phyloP scores from a whole-genome alignment of 495 filamentous ascomycete genomes.

The Penicillium taxi region DNA sequence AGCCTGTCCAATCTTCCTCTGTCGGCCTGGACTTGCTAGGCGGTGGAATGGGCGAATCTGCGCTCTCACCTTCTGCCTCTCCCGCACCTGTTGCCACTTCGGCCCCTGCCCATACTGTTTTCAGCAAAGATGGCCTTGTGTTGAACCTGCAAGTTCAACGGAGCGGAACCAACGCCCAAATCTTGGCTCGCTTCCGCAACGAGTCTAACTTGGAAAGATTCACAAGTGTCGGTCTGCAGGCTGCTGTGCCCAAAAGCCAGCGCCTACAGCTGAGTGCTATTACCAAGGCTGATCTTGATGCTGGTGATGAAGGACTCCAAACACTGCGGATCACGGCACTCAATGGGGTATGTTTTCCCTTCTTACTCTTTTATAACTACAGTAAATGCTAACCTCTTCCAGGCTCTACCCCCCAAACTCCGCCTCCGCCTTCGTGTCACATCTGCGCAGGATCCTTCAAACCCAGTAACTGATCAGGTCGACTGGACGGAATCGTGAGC shows the following conservation, averaged over 20 bases:
- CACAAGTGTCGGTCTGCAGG: conserved; percentile 70
- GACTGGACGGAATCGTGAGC: conserved; percentile 80
- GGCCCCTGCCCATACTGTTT: conserved; percentile 53
- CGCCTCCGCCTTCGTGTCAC: conserved; percentile 79
- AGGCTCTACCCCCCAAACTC: conserved; percentile 61
- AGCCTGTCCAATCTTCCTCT: conserved; percentile 27
- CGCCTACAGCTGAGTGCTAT: conserved; percentile 85
- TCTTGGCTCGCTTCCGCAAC: conserved; percentile 78
- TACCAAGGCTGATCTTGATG: conserved; percentile 63
- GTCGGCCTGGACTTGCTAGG: conserved; percentile 44
- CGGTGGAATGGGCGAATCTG: conserved; percentile 37
- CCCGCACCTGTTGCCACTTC: conserved; percentile 35
- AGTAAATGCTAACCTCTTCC: conserved; percentile 7
- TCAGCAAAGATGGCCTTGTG: conserved; percentile 75
- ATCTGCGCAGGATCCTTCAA: conserved; percentile 61
- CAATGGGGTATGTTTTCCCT: conserved; percentile 65
- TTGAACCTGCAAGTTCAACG: conserved; percentile 78
- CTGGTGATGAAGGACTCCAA: conserved; percentile 78
- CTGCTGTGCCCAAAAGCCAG: conserved; percentile 92
- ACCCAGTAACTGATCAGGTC: conserved; percentile 78
- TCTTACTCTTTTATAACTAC: neutral
- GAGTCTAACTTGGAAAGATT: conserved; percentile 55
- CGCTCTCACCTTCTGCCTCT: conserved; percentile 28
- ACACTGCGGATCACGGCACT: conserved; percentile 75
- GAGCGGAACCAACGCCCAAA: conserved; percentile 60